Evolutionary conservation across 2,329 filamentous ascomycete species (phyloP), one percentile per base, ranked within the genome.

Genomic region (Daldinia sp.): DNA sequence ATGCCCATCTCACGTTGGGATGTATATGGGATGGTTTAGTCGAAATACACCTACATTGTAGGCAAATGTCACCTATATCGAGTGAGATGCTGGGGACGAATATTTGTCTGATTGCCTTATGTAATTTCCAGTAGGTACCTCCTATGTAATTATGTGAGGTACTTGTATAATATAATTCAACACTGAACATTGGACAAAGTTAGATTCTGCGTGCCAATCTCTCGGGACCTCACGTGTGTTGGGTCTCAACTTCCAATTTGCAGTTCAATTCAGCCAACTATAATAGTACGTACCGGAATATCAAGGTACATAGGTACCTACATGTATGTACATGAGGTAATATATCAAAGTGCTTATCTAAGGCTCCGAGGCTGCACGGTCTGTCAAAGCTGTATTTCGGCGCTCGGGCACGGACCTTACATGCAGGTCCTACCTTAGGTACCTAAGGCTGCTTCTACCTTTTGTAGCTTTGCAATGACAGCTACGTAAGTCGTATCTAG

Each of bases 341-440:
- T n/a, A n/a, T n/a, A 23, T 23, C 20, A 23, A 23, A 23, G 20
- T 23, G 20, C 20, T 23, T 23, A 23, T 23, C 20, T 23, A 23
- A 23, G 20, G 20, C 20, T 2, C 20, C 20, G 2, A 23, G 20
- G 20, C 20, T 23, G 20, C 20, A 23, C 20, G 20, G 20, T 23
- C 20, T 23, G 20, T 23, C 35, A 4, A 37, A 37, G 7, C 35
- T 33, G 30, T 33, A 33, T 33, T 37, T 37, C 35, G 10, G 3
- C 10, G 10, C 35, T 41, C 6, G 44, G 10, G 50, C 33, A 54
- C 50, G n/a, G 28, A 23, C 50, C 28, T 37, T 20, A 18, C 28
- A 51, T 51, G 48, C 28, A 51, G 18, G 48, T 53, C n/a, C 15
- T 30, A n/a, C n/a, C n/a, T n/a, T 33, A 28, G 48, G 26, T 53